These are phyloP conservation scores for Halteria grandinella DNA, from an alignment of 73 alveolate species.

Conservation along the genomic window DNA sequence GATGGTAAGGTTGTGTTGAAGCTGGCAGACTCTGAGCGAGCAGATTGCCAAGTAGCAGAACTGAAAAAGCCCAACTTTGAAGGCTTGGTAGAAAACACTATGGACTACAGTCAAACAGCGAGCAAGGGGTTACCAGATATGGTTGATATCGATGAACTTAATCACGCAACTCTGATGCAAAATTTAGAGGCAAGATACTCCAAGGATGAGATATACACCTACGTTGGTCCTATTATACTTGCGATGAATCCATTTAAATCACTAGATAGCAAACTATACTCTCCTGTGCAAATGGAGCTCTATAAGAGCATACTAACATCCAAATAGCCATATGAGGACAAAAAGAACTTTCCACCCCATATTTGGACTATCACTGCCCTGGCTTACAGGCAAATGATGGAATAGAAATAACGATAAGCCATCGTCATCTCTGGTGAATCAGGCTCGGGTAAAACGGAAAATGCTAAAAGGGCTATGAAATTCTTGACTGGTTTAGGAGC, in stretches of 20 bases:
- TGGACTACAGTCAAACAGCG: constrained; percentile 60
- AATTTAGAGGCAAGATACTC: constrained; percentile 85
- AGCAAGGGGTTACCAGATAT: constrained; percentile 78
- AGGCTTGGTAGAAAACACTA: constrained; percentile 1
- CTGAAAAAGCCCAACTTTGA: constrained; percentile 30
- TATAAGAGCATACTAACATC: constrained; percentile 35
- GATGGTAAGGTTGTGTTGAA: constrained; percentile 23
- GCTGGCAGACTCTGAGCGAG: constrained; percentile 13
- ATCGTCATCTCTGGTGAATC: constrained; percentile 98
- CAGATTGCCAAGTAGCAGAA: background rate
- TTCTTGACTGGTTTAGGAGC: constrained; percentile 70
- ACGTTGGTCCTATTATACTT: constrained; percentile 95
- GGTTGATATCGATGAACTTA: constrained; percentile 79
- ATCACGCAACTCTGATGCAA: constrained; percentile 81
- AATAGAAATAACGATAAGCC: constrained; percentile 87
- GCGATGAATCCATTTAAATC: constrained; percentile 94
- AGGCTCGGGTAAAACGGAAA: constrained; percentile 99
- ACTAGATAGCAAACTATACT: constrained; percentile 76
- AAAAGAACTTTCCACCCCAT: constrained; percentile 84
- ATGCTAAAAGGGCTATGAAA: constrained; percentile 96
- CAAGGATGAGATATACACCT: constrained; percentile 89
- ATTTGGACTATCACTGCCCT: constrained; percentile 90
- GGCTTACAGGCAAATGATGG: constrained; percentile 83
- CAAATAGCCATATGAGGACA: constrained; percentile 41
- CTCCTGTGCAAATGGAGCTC: constrained; percentile 50